Evolutionary conservation across 805 yeast species (phyloP).

Genomic region (Candida schatavii): DNA sequence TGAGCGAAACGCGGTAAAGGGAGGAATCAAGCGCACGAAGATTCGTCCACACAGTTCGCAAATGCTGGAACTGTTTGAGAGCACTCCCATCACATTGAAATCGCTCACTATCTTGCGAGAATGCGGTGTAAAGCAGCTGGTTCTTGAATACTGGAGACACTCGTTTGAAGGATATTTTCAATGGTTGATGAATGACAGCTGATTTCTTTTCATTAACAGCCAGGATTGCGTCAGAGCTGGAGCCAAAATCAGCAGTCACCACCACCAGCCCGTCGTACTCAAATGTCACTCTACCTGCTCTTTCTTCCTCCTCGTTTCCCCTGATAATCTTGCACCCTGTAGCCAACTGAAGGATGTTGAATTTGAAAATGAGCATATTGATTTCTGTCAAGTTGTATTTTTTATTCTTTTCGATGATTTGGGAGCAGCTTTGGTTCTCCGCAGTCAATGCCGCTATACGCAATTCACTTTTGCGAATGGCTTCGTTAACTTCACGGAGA

Average conservation of each 20-base stretch:
- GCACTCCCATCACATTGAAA: conserved; percentile 1
- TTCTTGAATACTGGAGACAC: not conserved
- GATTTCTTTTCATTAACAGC: not conserved
- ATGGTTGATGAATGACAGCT: not conserved
- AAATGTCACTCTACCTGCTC: conserved; percentile 7
- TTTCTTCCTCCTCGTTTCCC: not conserved
- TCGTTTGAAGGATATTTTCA: not conserved
- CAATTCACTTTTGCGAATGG: conserved; percentile 11
- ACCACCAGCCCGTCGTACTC: conserved; percentile 12
- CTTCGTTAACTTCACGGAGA: conserved; percentile 9
- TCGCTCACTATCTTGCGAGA: not conserved
- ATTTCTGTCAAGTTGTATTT: conserved; percentile 21
- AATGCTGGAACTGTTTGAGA: conserved; percentile 16
- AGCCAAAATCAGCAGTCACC: conserved; percentile 10
- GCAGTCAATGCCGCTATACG: conserved; percentile 9
- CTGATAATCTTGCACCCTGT: conserved; percentile 17
- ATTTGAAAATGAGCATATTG: conserved; percentile 16
- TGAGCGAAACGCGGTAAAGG: conserved; percentile 25
- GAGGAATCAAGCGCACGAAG: conserved; percentile 25
- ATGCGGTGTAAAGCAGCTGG: not conserved
- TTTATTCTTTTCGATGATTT: conserved; percentile 11
- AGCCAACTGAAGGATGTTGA: conserved; percentile 23
- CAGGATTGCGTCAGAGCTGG: too few species aligned
- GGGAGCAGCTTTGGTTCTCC: conserved; percentile 10
- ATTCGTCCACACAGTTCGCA: conserved; percentile 17